A percentile compares a stretch with the other conserved stretches of the same genome.
phyloP scores from a whole-genome alignment of 2,329 filamentous ascomycete genomes.

The Neonectria coccinea region DNA sequence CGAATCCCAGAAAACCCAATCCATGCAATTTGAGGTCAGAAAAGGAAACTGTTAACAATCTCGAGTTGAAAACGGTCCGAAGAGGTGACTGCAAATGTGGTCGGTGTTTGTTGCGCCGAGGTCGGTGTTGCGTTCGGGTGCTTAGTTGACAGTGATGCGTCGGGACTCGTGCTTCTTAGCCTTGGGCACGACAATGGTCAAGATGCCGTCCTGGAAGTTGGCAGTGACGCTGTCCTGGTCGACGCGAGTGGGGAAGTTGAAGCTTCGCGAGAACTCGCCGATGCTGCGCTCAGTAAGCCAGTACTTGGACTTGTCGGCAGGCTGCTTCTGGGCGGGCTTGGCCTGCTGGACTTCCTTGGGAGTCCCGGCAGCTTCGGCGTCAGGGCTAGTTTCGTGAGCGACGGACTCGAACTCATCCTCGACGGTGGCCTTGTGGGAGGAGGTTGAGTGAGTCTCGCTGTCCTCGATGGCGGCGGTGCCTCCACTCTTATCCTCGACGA shows the following conservation, averaged over 20 bases:
- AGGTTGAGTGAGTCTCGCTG: slow-evolving; percentile 52
- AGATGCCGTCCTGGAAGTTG: slow-evolving; percentile 72
- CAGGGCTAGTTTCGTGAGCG: slow-evolving; percentile 40
- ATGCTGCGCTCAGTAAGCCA: slow-evolving; percentile 77
- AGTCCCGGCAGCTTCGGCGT: slow-evolving; percentile 42
- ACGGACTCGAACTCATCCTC: slow-evolving; percentile 67
- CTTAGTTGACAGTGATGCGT: slow-evolving; percentile 67
- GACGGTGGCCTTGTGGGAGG: slow-evolving; percentile 70
- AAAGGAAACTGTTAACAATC: slow-evolving; percentile 19
- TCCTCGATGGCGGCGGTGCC: slow-evolving; percentile 57
- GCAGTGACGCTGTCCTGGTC: slow-evolving; percentile 72
- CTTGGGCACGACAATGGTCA: slow-evolving; percentile 75
- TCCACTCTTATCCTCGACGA: slow-evolving; percentile 57
- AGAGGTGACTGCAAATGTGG: neutral
- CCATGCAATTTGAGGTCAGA: slow-evolving; percentile 29
- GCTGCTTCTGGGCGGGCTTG: slow-evolving; percentile 46
- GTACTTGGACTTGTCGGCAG: slow-evolving; percentile 67
- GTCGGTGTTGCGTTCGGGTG: neutral
- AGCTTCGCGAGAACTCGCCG: slow-evolving; percentile 75
- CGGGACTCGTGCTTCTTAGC: slow-evolving; percentile 68
- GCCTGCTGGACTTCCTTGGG: slow-evolving; percentile 30
- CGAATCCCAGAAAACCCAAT: slow-evolving; percentile 36
- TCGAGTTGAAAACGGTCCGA: neutral
- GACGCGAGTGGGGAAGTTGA: slow-evolving; percentile 74
- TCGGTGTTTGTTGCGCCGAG: neutral